Base-by-base conservation (phyloP, 2,329 filamentous ascomycete species). In the Sordariomycetes sp. region DNA sequence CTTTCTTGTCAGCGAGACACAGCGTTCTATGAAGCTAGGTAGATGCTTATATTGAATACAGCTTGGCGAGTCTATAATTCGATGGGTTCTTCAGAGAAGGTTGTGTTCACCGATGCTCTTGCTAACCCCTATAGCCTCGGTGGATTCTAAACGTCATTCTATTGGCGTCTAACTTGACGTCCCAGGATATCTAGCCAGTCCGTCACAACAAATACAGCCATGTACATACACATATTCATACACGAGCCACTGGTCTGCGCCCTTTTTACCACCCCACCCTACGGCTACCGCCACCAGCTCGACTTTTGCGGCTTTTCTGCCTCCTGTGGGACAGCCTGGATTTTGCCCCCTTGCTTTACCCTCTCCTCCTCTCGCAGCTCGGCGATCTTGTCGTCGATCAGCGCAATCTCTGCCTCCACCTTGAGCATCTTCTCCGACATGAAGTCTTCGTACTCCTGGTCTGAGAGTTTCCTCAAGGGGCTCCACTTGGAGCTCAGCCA, bases 311-410 rank as follows among this genome's bases (percentile, higher is more conserved):
- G 20, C 46, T 24, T 24, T 22, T 24, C 46, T 7, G 18, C 46
- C 46, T 20, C 46, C 46, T 50, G 40, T n/a, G 18, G 16, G 6
- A 1, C 12, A 3, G 12, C 12, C 37, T 14, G 37, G 6, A n/a
- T 14, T 32, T 16, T 28, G 10, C 34, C 37, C 37, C n/a, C 50
- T 46, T 58, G 57, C 48, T 53, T 59, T 32, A 52, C 50, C 37
- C 51, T 48, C 12, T 57, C 58, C 34, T 60, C 53, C 16, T 60
- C 59, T 58, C 64, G 62, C 22, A 76, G 57, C 52, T 71, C 69
- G 1, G 67, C 79, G 63, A 94, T 89, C 65, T 83, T 84, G 58
- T 93, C 89, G 65, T 94, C 88, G 40, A 93, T 76, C 5, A 94
- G 70, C 0, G 88, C 85, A 69, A 94, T 90, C 61, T 93, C 87